phyloP scores from a whole-genome alignment of 2,329 filamentous ascomycete species.

The Alternaria longipes region DNA sequence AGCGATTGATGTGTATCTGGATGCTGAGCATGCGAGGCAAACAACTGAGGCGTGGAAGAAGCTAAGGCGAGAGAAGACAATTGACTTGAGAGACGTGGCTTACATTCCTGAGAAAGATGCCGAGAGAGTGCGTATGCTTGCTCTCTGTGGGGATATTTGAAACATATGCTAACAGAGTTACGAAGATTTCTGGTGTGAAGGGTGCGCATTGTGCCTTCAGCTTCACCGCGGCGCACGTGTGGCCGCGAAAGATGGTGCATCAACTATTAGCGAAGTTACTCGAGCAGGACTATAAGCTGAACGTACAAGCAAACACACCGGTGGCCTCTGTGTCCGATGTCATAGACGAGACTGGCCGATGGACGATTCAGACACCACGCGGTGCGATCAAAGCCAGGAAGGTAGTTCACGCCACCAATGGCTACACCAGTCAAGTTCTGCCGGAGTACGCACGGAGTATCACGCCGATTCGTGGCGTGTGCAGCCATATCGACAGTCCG shows the following conservation, averaged over 20 bases:
- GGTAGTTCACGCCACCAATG: slow-evolving; percentile 6
- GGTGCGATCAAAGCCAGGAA: slow-evolving; percentile 6
- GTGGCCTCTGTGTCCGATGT: background rate
- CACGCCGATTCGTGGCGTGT: slow-evolving; percentile 7
- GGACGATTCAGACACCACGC: background rate
- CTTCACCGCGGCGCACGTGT: slow-evolving; percentile 6
- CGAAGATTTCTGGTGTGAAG: slow-evolving; percentile 6
- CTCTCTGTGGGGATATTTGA: too few relatives aligned
- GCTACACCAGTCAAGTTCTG: slow-evolving; percentile 5
- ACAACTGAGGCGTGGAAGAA: background rate
- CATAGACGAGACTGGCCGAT: background rate
- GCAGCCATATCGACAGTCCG: background rate
- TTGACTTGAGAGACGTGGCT: background rate
- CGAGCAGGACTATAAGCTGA: background rate
- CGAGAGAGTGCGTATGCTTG: background rate
- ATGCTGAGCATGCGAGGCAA: slow-evolving; percentile 1
- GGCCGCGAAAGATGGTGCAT: slow-evolving; percentile 10
- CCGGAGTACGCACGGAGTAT: background rate
- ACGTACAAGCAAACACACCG: slow-evolving; percentile 8
- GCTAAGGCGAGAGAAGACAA: background rate
- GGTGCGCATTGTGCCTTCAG: slow-evolving; percentile 2
- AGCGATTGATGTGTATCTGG: slow-evolving; percentile 8
- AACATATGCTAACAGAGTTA: background rate
- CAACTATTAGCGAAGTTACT: slow-evolving; percentile 3
- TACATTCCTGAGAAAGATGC: background rate